A percentile compares a stretch with the other conserved stretches of the same genome.
phyloP scores from a whole-genome alignment of 768 basidiomycete genomes.

The Leccinum longicurvipes region DNA sequence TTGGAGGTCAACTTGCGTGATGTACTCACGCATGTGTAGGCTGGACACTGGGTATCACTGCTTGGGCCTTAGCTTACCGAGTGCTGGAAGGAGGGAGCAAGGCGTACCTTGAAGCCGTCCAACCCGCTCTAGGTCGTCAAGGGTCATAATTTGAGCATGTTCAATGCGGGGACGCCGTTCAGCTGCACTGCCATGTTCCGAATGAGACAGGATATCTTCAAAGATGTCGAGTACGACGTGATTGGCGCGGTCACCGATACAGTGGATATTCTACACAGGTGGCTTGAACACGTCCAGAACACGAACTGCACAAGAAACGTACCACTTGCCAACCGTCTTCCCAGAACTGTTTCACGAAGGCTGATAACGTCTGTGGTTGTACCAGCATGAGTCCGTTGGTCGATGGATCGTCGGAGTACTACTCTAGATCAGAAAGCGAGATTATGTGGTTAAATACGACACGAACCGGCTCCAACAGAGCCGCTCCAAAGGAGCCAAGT shows the following conservation, averaged over 20 bases:
- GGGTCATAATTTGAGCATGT: slow-evolving; percentile 86
- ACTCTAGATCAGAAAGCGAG: not conserved
- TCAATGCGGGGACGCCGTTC: slow-evolving; percentile 78
- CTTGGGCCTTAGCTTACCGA: not conserved
- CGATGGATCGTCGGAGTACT: slow-evolving; percentile 74
- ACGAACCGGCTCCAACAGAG: slow-evolving; percentile 63
- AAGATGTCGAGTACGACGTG: slow-evolving; percentile 80
- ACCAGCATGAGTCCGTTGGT: slow-evolving; percentile 68
- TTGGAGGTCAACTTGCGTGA: not conserved
- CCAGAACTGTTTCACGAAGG: slow-evolving; percentile 61
- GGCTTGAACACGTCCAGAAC: not conserved
- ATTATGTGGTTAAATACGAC: not conserved
- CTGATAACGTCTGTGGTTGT: slow-evolving; percentile 48
- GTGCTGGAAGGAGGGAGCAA: not conserved
- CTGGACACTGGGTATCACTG: slow-evolving; percentile 89
- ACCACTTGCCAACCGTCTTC: slow-evolving; percentile 83
- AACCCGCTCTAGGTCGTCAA: slow-evolving; percentile 63
- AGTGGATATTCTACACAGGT: slow-evolving; percentile 70
- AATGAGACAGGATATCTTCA: slow-evolving; percentile 50
- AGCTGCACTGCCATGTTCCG: slow-evolving; percentile 23
- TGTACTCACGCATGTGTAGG: slow-evolving; percentile 80
- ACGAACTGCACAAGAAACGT: slow-evolving; percentile 24
- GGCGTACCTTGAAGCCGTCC: slow-evolving; percentile 69
- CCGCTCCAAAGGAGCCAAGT: slow-evolving; percentile 90
- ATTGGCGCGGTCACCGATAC: slow-evolving; percentile 88